Evolutionary conservation across 768 basidiomycete genomes (phyloP).

Genomic region (Leccinum disarticulatum): DNA sequence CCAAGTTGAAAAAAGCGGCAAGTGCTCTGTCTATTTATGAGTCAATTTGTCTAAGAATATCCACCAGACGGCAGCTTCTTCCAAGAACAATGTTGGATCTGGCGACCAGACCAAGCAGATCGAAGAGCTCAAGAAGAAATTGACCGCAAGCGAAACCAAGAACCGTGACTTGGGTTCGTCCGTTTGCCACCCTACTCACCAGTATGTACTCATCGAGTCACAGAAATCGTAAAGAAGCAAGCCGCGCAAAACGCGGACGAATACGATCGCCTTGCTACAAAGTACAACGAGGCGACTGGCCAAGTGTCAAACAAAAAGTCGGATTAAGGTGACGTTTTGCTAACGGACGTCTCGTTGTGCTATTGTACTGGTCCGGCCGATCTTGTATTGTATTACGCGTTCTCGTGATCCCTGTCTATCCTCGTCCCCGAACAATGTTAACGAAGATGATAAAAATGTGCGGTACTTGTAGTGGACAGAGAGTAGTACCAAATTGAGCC

Average conservation of each 20-base stretch:
- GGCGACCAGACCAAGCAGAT: conserved; percentile 43
- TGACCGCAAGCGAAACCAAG: conserved; percentile 57
- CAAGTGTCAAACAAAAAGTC: conserved; percentile 58
- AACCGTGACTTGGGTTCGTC: conserved; percentile 63
- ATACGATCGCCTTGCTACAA: conserved; percentile 79
- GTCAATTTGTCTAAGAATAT: neutral
- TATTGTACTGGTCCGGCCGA: neutral
- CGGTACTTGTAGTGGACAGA: no score
- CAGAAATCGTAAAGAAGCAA: conserved; percentile 83
- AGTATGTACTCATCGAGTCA: neutral
- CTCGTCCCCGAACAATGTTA: neutral
- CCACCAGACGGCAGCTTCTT: conserved; percentile 35
- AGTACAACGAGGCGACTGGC: conserved; percentile 72
- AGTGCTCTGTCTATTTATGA: neutral
- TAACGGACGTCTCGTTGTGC: neutral
- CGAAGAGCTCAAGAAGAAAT: conserved; percentile 64
- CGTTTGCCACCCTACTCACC: neutral
- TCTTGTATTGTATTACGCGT: neutral
- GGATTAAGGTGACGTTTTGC: conserved; percentile 42
- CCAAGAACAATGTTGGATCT: conserved; percentile 28
- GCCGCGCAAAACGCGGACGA: conserved; percentile 74
- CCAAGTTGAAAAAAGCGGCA: conserved; percentile 70
- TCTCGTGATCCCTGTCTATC: neutral
- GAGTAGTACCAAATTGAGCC: no score
- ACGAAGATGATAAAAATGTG: neutral